Percentiles rank a stretch among this genome's conserved stretches.
Evolutionary conservation across 805 yeast genomes (phyloP).

Genomic region (Metschnikowia chrysomelidarum): DNA sequence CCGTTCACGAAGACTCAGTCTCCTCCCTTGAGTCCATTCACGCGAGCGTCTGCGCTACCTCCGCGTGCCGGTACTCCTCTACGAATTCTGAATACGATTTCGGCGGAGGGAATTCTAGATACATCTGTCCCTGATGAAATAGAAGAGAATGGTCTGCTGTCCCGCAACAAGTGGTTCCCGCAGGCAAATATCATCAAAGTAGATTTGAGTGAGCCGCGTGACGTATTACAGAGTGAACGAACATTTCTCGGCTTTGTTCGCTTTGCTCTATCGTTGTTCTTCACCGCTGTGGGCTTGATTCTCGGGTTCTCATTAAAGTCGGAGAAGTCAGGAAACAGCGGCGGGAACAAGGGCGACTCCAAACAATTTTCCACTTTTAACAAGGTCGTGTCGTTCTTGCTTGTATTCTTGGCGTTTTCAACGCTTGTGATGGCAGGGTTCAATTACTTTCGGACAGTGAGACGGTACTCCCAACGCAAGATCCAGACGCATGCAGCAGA

Average conservation of each 20-base stretch:
- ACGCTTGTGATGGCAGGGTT: constrained; percentile 38
- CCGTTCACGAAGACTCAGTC: too few species aligned
- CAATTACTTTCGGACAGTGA: constrained; percentile 45
- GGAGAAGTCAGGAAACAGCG: not conserved
- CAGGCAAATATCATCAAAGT: constrained; percentile 12
- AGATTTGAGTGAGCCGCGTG: constrained; percentile 46
- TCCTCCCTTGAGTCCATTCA: too few species aligned
- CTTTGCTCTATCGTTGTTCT: constrained; percentile 43
- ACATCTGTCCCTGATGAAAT: not conserved
- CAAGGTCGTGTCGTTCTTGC: constrained; percentile 31
- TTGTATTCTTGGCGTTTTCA: constrained; percentile 37
- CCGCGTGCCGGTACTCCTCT: too few species aligned
- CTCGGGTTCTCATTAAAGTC: constrained; percentile 43
- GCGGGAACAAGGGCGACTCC: not conserved
- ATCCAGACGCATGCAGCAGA: constrained; percentile 37
- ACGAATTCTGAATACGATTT: not conserved
- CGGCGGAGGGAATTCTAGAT: constrained; percentile 4
- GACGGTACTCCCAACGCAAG: constrained; percentile 41
- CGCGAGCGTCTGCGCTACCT: too few species aligned
- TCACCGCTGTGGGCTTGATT: constrained; percentile 47
- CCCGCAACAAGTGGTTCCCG: constrained; percentile 13
- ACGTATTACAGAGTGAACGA: constrained; percentile 52
- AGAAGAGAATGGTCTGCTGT: constrained; percentile 1
- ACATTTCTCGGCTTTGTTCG: constrained; percentile 50
- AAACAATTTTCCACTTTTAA: constrained; percentile 11